phyloP scores from a whole-genome alignment of 2,329 filamentous ascomycete genomes.

The Coccinonectria pachysandricola region DNA sequence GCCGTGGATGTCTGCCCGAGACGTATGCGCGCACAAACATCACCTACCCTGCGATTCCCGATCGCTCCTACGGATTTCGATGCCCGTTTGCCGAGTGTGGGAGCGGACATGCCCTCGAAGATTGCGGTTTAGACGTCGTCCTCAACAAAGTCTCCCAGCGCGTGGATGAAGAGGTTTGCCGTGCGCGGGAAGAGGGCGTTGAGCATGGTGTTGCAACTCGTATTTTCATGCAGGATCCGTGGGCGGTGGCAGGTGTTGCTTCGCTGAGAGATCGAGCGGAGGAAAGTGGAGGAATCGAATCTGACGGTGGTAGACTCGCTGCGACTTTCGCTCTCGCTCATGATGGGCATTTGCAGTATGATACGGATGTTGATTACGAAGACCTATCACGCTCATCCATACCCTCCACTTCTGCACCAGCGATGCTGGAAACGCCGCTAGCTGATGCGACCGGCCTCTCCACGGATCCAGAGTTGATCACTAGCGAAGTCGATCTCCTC shows the following conservation, averaged over 20 bases:
- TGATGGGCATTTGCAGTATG: conserved; percentile 46
- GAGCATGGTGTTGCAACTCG: conserved; percentile 24
- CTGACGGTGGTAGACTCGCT: conserved; percentile 52
- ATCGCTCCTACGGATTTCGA: conserved; percentile 57
- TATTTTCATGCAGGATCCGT: conserved; percentile 27
- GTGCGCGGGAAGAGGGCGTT: conserved; percentile 23
- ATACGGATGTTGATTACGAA: conserved; percentile 43
- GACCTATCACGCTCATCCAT: too few relatives aligned
- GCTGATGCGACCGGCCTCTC: neutral
- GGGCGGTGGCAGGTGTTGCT: conserved; percentile 30
- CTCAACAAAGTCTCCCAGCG: conserved; percentile 60
- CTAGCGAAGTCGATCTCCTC: conserved; percentile 24
- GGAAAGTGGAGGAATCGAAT: conserved; percentile 28
- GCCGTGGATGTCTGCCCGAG: conserved; percentile 62
- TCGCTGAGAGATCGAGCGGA: conserved; percentile 26
- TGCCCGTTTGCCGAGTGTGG: conserved; percentile 61
- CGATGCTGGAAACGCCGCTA: neutral
- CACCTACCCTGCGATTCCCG: conserved; percentile 62
- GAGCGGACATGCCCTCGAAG: conserved; percentile 63
- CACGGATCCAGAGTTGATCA: too few relatives aligned
- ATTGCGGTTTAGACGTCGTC: conserved; percentile 69
- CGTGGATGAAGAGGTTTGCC: conserved; percentile 42
- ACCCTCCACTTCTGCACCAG: conserved; percentile 10
- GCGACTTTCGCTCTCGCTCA: conserved; percentile 58
- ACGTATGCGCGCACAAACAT: conserved; percentile 57